Base-by-base conservation (phyloP, 768 basidiomycete species). In the Pleurotus eryngii region DNA sequence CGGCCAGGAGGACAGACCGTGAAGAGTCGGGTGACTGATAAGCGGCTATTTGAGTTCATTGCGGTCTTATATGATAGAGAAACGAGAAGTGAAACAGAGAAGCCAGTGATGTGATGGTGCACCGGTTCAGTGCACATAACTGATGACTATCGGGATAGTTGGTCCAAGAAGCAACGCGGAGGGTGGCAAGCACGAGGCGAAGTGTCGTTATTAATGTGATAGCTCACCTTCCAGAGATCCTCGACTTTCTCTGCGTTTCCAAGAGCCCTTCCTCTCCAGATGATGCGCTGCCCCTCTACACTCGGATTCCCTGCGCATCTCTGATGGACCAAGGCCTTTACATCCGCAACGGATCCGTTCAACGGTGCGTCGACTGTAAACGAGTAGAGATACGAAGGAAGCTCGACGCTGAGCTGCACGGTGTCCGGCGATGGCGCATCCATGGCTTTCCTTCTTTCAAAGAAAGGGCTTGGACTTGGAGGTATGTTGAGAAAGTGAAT, bases 361-460 rank as follows among this genome's bases (percentile, higher is more conserved):
- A 67, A 64, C 20, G 77, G 67, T 22, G 87, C 79, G 43, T 77
- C 71, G 40, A 92, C 63, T 59, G 69, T 67, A 67, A 92, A 87
- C 6, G 89, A 89, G 61, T 76, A 81, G 51, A 84, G 82, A 66
- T 86, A 83, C 30, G 88, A 78, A n/a, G 90, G 89, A 35, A 92
- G 76, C 67, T 92, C 90, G 59, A 92, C 83, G 59, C 79, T 83
- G 53, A 92, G 71, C 62, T 76, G 69, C 62, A 81, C 72, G 63
- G 70, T 38, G 15, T 54, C 39, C 51, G 17, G 8, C 30, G 11
- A 35, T 35, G 30, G 30, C 30, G 30, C 30, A 35, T 35, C 30
- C 30, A 35, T 35, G 30, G 11, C 30, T 11, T 35, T 35, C 30
- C 30, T 35, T 35, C 30, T 35, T 35, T 35, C 30, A 35, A 35